Conservation (phyloP, 1,284 basidiomycete species). For the Pisolithus thermaeus region DNA sequence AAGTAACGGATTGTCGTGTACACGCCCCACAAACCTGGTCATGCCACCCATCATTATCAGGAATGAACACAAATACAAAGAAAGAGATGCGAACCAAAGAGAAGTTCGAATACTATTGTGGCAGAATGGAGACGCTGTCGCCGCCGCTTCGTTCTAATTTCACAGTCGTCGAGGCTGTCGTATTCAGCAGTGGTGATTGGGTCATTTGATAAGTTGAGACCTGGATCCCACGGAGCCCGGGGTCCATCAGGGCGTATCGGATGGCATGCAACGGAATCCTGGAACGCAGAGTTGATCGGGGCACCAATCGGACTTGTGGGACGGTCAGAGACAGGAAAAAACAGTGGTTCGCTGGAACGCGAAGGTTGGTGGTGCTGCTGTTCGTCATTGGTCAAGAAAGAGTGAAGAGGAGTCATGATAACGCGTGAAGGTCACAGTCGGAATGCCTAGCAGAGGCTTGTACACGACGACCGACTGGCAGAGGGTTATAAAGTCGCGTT, state of each 20-base stretch:
- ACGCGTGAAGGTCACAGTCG: slow-evolving; percentile 9
- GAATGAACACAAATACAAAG: background rate
- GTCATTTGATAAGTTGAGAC: slow-evolving; percentile 39
- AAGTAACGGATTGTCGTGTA: slow-evolving; percentile 62
- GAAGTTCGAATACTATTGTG: slow-evolving; percentile 35
- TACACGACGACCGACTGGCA: background rate
- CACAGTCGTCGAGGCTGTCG: slow-evolving; percentile 32
- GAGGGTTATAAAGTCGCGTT: background rate
- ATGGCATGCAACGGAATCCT: slow-evolving; percentile 43
- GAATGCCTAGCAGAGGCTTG: slow-evolving; percentile 1
- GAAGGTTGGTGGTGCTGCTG: slow-evolving; percentile 36
- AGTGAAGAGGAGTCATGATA: slow-evolving; percentile 46
- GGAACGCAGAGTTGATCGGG: slow-evolving; percentile 39
- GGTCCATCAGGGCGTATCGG: slow-evolving; percentile 36
- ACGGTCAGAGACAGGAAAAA: slow-evolving; percentile 42
- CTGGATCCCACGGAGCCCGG: slow-evolving; percentile 30
- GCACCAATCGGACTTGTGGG: slow-evolving; percentile 41
- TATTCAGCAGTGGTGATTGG: slow-evolving; percentile 35
- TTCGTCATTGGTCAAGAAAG: slow-evolving; percentile 40
- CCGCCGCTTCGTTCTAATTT: slow-evolving; percentile 34
- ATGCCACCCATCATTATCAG: background rate
- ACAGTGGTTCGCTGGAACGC: slow-evolving; percentile 43
- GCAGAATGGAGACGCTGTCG: slow-evolving; percentile 31
- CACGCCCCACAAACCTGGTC: slow-evolving; percentile 48
- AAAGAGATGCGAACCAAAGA: slow-evolving; percentile 41